Percentiles rank a stretch among this genome's conserved stretches.
Conservation (phyloP, 192 early-diverging fungal species). For the Backusella mclennaniae region DNA sequence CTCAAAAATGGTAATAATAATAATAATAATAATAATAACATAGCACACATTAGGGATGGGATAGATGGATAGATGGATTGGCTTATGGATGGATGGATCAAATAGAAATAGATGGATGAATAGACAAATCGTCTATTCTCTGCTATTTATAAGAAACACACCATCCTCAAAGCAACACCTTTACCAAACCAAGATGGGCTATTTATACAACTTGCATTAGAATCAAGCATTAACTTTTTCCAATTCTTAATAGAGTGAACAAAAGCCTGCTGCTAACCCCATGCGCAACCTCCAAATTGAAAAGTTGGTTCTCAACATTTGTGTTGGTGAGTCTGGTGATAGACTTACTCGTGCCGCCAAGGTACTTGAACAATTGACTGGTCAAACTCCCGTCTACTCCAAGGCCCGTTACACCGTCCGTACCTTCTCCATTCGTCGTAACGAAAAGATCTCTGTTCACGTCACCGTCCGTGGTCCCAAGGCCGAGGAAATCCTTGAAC, state of each 20-base stretch:
- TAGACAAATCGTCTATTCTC: not conserved
- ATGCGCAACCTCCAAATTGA: conserved; percentile 98
- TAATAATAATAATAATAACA: not conserved
- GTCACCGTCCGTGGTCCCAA: conserved; percentile 92
- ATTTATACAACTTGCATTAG: not conserved
- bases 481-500: conserved; percentile 96
- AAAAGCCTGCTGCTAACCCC: conserved; percentile 79
- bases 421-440: conserved; percentile 99
- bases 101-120: not conserved
- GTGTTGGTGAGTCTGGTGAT: conserved; percentile 99
- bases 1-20: conserved; percentile 15
- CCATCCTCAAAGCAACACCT: not conserved
- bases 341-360: conserved; percentile 99
- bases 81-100: conserved; percentile 11
- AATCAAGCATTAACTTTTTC: not conserved
- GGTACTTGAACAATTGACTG: conserved; percentile 99
- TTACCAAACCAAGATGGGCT: not conserved
- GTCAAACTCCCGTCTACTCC: conserved; percentile 98
- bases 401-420: conserved; percentile 99
- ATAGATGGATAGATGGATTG: not conserved
- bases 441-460: conserved; percentile 99
- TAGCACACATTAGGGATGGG: not conserved
- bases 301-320: conserved; percentile 99
- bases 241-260: conserved; percentile 53
- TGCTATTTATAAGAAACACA: not conserved